Evolutionary conservation across 75 land plant genomes (phyloP), one percentile per base, ranked within the genome.

Genomic region (Larix kaempferi): DNA sequence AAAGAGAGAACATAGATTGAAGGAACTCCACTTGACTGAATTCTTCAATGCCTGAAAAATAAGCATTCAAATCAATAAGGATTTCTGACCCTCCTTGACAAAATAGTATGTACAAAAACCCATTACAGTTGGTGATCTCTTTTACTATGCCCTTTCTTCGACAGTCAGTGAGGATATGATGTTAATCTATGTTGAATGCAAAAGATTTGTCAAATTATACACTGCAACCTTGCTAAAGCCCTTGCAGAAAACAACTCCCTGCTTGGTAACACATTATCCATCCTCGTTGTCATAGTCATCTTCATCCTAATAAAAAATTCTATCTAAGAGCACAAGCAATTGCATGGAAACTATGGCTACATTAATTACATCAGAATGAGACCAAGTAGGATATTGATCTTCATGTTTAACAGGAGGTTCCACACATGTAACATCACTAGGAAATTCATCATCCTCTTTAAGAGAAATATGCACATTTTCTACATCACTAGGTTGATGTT

Each of bases 281-380:
- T 73, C 75, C 57, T 73, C 75, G 52, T 73, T 73, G 33, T 73
- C 75, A 55, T 73, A 73, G 57, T 73, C 75, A 26, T 73, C 75
- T 73, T 73, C 75, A 55, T 73, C 57, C 57, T 55, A 57, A 73
- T 73, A 57, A 73, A 73, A 33, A 73, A 55, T 73, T 73, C 57
- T 73, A 73, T 73, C 57, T 13, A 57, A 55, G 57, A 6, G 57
- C 57, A 73, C 39, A 73, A 55, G 57, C 4, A 73, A 55, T 17
- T 55, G 75, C 35, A 73, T 73, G 5, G 56, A 27, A 73, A 55
- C 75, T 73, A 73, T 13, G 26, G 75, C 23, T 73, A 73, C 57
- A 73, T 73, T 73, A 73, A 55, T 57, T 55, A 73, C 56, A 55
- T 73, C 33, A 39, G 75, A 23, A 73, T 52, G 75, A 73, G 75